These are phyloP conservation scores for Gentiana macrophylla DNA, from an alignment of 257 asterid genomes.

Conservation along the genomic window DNA sequence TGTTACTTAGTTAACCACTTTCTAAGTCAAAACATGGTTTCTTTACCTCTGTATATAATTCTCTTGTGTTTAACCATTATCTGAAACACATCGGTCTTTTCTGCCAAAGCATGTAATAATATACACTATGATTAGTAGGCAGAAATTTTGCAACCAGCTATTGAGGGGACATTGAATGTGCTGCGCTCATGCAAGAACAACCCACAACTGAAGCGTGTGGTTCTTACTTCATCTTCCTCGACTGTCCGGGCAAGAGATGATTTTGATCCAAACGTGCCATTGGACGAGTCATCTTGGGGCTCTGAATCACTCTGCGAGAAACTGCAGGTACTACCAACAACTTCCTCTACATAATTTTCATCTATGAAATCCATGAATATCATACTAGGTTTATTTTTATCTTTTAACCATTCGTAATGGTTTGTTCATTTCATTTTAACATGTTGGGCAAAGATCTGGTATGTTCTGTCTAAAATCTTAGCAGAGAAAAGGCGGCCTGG, in stretches of 20 bases:
- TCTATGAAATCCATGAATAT: too few species aligned
- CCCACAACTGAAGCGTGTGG: constrained; percentile 57
- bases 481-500: constrained; percentile 97
- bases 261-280: constrained; percentile 29
- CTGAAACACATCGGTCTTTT: too few species aligned
- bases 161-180: constrained; percentile 84
- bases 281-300: constrained; percentile 90
- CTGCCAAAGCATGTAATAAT: neutral
- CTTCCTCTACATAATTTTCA: too few species aligned
- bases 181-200: constrained; percentile 70
- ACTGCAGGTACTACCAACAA: constrained; percentile 31
- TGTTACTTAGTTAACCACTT: neutral
- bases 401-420: neutral
- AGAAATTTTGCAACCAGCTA: constrained; percentile 74
- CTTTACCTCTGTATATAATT: too few species aligned
- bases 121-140: constrained; percentile 17
- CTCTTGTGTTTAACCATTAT: too few species aligned
- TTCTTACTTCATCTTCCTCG: constrained; percentile 88
- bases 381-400: neutral
- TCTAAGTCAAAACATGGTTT: too few species aligned
- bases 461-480: constrained; percentile 61
- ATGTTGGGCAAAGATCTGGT: constrained; percentile 45
- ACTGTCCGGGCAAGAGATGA: constrained; percentile 59
- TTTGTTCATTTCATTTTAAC: neutral
- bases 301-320: constrained; percentile 52